A percentile compares a stretch with the other conserved stretches of the same genome.
These are phyloP conservation scores for Phytophthora fragariae DNA, from an alignment of 352 stramenopile species.

Conservation along the genomic window DNA sequence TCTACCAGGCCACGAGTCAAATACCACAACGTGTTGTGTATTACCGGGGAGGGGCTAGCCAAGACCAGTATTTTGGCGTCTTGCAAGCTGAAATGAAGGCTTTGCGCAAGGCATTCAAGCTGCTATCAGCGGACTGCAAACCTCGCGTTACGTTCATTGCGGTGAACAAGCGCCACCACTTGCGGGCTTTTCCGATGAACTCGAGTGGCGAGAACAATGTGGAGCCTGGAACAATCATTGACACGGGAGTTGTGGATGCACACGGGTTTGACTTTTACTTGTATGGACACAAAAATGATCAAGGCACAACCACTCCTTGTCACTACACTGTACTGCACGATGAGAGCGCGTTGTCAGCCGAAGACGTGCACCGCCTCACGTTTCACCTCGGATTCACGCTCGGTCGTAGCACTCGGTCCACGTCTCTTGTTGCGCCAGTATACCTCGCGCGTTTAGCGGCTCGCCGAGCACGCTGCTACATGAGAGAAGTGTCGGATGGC, in stretches of 20 bases:
- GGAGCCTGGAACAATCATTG: background rate
- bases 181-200: background rate
- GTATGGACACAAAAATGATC: background rate
- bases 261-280: background rate
- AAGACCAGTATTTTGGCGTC: background rate
- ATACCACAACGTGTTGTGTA: background rate
- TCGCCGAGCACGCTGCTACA: background rate
- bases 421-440: background rate
- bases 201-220: background rate
- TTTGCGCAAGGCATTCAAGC: background rate
- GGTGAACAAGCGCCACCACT: background rate
- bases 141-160: background rate
- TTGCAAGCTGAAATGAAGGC: background rate
- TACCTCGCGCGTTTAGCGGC: background rate
- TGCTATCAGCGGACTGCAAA: background rate
- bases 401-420: background rate
- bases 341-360: constrained; percentile 26
- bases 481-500: background rate
- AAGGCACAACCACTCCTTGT: no score
- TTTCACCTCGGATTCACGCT: background rate
- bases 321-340: background rate
- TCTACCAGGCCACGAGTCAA: background rate
- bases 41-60: background rate
- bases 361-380: background rate
- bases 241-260: background rate